Base-by-base conservation (phyloP, 768 basidiomycete species). In the Collybia nuda region DNA sequence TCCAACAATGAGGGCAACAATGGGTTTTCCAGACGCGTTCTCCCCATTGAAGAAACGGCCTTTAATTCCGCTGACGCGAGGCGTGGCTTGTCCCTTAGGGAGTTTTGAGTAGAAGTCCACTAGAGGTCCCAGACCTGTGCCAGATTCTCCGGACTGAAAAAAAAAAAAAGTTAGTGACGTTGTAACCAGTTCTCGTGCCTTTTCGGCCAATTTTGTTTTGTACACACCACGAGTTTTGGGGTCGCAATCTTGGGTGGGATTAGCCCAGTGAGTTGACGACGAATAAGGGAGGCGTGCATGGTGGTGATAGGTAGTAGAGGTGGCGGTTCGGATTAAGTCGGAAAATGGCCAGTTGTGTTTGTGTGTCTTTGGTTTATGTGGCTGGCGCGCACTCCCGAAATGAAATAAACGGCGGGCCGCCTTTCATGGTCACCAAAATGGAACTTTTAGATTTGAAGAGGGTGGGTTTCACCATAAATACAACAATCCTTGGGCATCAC, bases 61-160 rank as follows among this genome's bases (percentile, higher is more conserved):
- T 69, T 90, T 89, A 62, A 96, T 74, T 18, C 93, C 90, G 48
- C 71, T 71, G 47, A 78, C 73, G 17, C 83, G 73, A 35, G 77
- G 65, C 15, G 90, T 76, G 29, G 84, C 81, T 36, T 82, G 75
- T 40, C 95, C 95, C 69, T 98, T 98, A 57, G 94, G 96, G 44
- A 98, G 82, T 71, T 93, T 95, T 53, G 90, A 93, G 78, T 98
- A 98, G 73, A 97, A 98, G 59, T 92, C 85, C 56, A 97, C 93
- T 64, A 98, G 87, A 26, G 85, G 85, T 51, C 80, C 76, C 47
- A 96, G 88, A 55, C 90, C 84, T 39, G 82, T 83, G 39, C 92
- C 91, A 47, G 88, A 82, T 48, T 86, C 89, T 46, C 90, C 83
- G 48, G 90, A 85, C 93, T 94, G 61, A 51, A 28, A 53, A 46